Conservation (phyloP, 306 rosid species). For the Glycyrrhiza uralensis region DNA sequence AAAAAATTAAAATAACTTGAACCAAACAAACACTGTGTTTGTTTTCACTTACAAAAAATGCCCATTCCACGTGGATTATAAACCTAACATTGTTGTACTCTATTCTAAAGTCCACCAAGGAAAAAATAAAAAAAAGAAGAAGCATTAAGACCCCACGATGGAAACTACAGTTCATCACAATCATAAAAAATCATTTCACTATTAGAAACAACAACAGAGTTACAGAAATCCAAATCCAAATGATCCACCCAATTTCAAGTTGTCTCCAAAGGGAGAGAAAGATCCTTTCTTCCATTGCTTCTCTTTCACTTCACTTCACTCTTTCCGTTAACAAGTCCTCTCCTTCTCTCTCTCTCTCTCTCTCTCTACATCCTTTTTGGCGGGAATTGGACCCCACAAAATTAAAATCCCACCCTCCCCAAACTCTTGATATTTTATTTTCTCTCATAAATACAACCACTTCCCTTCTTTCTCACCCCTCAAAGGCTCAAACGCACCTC, state of each 20-base stretch:
- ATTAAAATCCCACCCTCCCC: constrained; percentile 39
- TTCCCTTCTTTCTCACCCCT: background rate
- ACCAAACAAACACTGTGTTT: background rate
- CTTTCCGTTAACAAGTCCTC: constrained; percentile 25
- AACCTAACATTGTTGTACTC: background rate
- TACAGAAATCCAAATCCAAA: constrained; percentile 19
- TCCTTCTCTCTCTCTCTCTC: background rate
- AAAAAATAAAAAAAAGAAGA: background rate
- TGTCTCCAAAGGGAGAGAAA: background rate
- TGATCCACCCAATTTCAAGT: background rate
- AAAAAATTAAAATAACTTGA: background rate
- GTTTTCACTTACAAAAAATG: background rate
- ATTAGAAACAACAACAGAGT: background rate
- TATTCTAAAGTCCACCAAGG: background rate
- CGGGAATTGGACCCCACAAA: constrained; percentile 60
- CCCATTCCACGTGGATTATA: background rate
- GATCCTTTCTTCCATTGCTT: constrained; percentile 34
- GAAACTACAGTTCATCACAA: background rate
- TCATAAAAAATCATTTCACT: background rate
- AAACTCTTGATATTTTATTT: constrained; percentile 21
- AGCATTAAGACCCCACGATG: background rate
- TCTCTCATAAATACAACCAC: constrained; percentile 6
- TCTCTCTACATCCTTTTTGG: constrained; percentile 32
- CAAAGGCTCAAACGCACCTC: background rate
- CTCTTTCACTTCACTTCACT: constrained; percentile 61